Base-by-base conservation (phyloP, 805 yeast species). In the Ogataea naganishii region DNA sequence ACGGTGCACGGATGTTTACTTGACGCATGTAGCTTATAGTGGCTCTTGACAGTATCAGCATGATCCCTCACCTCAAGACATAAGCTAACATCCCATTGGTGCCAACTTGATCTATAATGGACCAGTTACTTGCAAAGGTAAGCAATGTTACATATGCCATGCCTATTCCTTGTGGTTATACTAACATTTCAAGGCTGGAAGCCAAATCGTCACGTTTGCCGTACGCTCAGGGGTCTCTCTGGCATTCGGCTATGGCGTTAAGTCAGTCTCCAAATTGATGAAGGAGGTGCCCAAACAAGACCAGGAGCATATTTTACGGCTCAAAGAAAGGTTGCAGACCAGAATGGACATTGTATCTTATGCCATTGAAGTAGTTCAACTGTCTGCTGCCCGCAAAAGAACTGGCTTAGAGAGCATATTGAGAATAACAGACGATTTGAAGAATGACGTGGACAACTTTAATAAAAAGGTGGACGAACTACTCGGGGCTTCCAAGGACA, bases 141-240 rank as follows among this genome's bases (percentile, higher is more conserved):
- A 9, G 25, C 25, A 16, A 16, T 11, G 14, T 23, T 23, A 16
- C 14, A 16, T 23, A 14, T 14, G 25, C 14, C 16, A 9, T 14
- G 9, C 14, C 16, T 23, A 13, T 14, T 16, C 14, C 16, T 23
- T 11, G 11, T 14, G 25, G 11, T n/a, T 25, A 8, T 25, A 25
- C 24, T 25, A 25, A 25, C 27, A 25, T 25, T 7, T 14, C n/a
- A 11, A 20, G n/a, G 92, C 92, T 3, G 80, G 86, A 18, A 72
- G 72, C 29, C 86, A 80, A 40, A 82, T 83, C 1, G 81, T 81
- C n/a, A 69, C 84, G 3, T 77, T 81, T 54, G 94, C 88, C 7
- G 72, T 81, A 17, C 62, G 80, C 33, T 80, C 88, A 1, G 85
- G 92, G 0, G 69, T 81, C 19, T 74, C 85, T 2, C 41, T 81